Percentiles rank a stretch among this genome's conserved stretches.
Evolutionary conservation across 164 flowering plant species (phyloP).

Genomic region (Tetrastigma voinierianum): DNA sequence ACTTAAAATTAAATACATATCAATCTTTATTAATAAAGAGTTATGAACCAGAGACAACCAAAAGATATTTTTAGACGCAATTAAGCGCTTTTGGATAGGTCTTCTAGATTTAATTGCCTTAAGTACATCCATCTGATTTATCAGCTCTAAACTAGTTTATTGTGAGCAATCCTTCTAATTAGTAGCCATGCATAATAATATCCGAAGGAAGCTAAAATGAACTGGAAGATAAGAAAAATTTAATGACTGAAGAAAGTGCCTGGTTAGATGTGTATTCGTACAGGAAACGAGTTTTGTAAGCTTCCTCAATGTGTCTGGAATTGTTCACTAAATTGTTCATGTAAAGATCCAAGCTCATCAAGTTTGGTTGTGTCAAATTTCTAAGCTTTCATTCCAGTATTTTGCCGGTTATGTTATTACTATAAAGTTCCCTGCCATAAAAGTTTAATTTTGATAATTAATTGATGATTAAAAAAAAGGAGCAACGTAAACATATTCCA

Average conservation of each 20-base stretch:
- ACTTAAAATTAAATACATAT: no score
- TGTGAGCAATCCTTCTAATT: background rate
- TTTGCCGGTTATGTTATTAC: constrained; percentile 49
- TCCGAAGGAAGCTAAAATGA: background rate
- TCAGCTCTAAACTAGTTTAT: background rate
- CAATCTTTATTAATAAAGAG: no score
- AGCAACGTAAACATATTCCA: background rate
- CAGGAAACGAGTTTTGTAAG: constrained; percentile 51
- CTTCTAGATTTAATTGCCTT: background rate
- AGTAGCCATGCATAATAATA: no score
- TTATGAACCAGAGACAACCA: no score
- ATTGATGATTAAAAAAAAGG: background rate
- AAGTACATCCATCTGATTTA: background rate
- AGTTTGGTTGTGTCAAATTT: constrained; percentile 40
- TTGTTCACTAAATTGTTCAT: constrained; percentile 43
- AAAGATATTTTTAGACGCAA: background rate
- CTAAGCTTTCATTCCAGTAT: constrained; percentile 51
- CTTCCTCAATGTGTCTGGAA: constrained; percentile 45
- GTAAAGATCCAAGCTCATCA: constrained; percentile 67
- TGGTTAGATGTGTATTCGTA: constrained; percentile 24
- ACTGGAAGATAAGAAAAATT: background rate
- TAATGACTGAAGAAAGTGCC: background rate
- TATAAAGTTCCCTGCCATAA: constrained; percentile 55
- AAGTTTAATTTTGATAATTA: background rate
- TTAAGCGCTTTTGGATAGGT: no score